Evolutionary conservation across 2,329 filamentous ascomycete species (phyloP).

Genomic region (Penicillium sp.): DNA sequence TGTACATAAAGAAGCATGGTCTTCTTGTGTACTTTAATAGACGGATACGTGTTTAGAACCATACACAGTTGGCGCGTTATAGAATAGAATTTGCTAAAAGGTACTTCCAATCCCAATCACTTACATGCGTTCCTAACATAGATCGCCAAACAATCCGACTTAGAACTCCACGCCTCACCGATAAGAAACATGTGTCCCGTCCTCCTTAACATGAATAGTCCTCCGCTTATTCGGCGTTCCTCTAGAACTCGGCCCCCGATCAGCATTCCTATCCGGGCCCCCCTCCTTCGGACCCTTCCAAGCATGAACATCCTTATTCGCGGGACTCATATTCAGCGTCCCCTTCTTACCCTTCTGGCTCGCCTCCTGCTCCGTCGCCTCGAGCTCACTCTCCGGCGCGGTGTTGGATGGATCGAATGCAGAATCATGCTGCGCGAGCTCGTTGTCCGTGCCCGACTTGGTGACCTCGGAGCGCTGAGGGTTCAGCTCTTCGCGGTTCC

Average conservation of each 20-base stretch:
- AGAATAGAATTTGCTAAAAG: too few relatives aligned
- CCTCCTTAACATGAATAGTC: slow-evolving; percentile 26
- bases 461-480: slow-evolving; percentile 66
- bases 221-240: slow-evolving; percentile 38
- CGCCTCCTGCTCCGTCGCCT: slow-evolving; percentile 37
- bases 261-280: slow-evolving; percentile 41
- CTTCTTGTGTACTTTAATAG: background rate
- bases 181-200: slow-evolving; percentile 25
- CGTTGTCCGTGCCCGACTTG: slow-evolving; percentile 64
- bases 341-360: slow-evolving; percentile 39
- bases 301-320: slow-evolving; percentile 58
- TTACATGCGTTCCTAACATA: background rate
- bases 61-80: background rate
- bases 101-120: background rate
- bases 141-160: background rate
- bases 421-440: slow-evolving; percentile 57
- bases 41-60: background rate
- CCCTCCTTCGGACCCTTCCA: slow-evolving; percentile 47
- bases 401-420: slow-evolving; percentile 71
- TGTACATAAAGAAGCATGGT: background rate
- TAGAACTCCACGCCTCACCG: slow-evolving; percentile 3
- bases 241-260: slow-evolving; percentile 39
- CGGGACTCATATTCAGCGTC: slow-evolving; percentile 59
- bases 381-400: slow-evolving; percentile 58
- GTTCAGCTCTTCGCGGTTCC: slow-evolving; percentile 62